A percentile compares a stretch with the other conserved stretches of the same genome.
phyloP scores from a whole-genome alignment of 805 yeast species.

The Phaffomyces thermotolerans region DNA sequence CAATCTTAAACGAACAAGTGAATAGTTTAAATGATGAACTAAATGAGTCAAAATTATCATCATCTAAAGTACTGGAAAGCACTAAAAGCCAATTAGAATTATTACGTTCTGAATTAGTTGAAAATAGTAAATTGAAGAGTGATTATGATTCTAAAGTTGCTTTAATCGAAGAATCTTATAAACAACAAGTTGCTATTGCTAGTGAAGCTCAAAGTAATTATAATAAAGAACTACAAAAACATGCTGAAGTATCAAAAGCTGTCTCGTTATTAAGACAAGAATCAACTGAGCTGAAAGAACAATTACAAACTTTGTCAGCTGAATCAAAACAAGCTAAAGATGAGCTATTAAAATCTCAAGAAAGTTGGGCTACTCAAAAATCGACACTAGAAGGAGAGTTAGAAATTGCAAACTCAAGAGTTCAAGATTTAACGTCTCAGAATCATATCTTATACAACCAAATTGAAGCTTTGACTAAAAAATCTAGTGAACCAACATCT shows the following conservation, averaged over 20 bases:
- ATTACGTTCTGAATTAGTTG: constrained; percentile 16
- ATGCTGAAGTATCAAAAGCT: constrained; percentile 41
- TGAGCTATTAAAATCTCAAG: constrained; percentile 30
- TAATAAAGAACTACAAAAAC: constrained; percentile 47
- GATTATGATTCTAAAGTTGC: constrained; percentile 26
- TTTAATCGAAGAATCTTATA: constrained; percentile 30
- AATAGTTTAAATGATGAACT: constrained; percentile 26
- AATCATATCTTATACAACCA: constrained; percentile 63
- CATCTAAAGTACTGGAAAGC: constrained; percentile 16
- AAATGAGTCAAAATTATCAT: constrained; percentile 19
- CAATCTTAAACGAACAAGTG: constrained; percentile 27
- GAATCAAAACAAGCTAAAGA: constrained; percentile 27
- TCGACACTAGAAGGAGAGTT: constrained; percentile 39
- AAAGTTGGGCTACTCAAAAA: constrained; percentile 41
- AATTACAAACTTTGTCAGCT: constrained; percentile 19
- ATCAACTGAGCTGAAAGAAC: constrained; percentile 23
- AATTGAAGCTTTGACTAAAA: constrained; percentile 37
- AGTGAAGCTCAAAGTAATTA: constrained; percentile 46
- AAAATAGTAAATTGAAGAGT: constrained; percentile 21
- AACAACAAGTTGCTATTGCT: constrained; percentile 40
- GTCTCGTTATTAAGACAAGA: constrained; percentile 35
- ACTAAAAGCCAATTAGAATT: constrained; percentile 13
- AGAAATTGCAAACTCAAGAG: constrained; percentile 34
- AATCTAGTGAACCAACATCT: constrained; percentile 1
- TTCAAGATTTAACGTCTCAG: constrained; percentile 57